Base-by-base conservation (phyloP, 2,329 filamentous ascomycete species). In the Colletotrichum tanaceti region DNA sequence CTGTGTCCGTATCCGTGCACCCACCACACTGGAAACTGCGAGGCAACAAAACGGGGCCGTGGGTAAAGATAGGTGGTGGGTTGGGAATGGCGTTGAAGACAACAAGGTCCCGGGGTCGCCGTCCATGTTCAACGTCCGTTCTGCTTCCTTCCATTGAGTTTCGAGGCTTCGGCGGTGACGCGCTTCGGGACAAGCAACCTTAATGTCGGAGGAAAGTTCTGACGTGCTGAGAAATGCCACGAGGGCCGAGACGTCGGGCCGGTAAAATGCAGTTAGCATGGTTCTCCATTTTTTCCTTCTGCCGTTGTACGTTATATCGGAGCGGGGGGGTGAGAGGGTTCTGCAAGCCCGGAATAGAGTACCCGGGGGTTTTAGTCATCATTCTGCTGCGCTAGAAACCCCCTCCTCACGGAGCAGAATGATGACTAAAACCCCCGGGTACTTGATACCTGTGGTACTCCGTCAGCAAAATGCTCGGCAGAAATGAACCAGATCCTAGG, bases 181-280 rank as follows among this genome's bases (percentile, higher is more conserved):
- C 4, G 24, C 24, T 11, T 32, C 60, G 47, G 39, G 20, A 16
- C 14, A 38, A 11, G 5, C 43, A 68, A 57, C 50, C 35, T 65
- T 60, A 68, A 68, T 39, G 32, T 57, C 62, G 49, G 62, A 44
- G 55, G 28, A 55, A 60, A 60, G 62, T 60, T 68, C 55, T 57
- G 55, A 60, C 63, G 43, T 68, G 62, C 62, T 65, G 65, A 68
- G 49, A 57, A 68, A 65, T 60, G 65, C 62, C 55, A 68, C 62
- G 62, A 68, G 65, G 65, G 18, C 50, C 14, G 18, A 49, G 57
- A 50, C 38, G 53, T 43, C 54, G 47, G 54, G 47, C 61, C 49
- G 60, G 47, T 20, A 16, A 16, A 54, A 60, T 62, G 32, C 32
- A 38, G 35, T 38, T 18, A 18, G 50, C 20, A 28, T 22, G 20